Base-by-base conservation (phyloP, 345 rosid genomes). In the Populus davidiana region DNA sequence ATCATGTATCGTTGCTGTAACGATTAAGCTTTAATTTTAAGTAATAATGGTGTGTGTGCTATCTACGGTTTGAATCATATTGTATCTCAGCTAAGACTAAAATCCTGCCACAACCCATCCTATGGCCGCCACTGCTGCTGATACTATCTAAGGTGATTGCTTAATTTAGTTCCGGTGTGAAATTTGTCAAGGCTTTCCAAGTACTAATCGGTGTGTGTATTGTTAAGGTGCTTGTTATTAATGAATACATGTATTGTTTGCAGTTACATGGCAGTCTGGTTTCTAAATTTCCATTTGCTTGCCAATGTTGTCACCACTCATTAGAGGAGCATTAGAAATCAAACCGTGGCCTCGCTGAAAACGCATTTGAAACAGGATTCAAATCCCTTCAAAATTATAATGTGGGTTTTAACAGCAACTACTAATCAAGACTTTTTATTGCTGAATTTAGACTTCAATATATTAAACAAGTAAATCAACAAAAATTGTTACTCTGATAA, bases 1-100 rank as follows among this genome's bases (percentile, higher is more conserved):
- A 73, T 86, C 80, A 86, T 87, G 89, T 91, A 89, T 52, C 85
- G 88, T 0, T 91, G 94, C 83, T 91, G 92, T 81, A 83, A 61
- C 2, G 90, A 91, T 49, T 91, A 72, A 85, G 50, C 44, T 68
- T 68, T 6, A 10, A 20, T 36, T 14, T 17, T 5, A 12, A 5
- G 20, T n/a, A n/a, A 1, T 4, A 3, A 43, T 11, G 47, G 10
- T 66, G 20, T 17, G 20, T 13, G 1, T 43, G 9, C 31, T n/a
- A 21, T n/a, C 11, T n/a, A 38, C 5, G 72, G 12, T 69, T 69
- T n/a, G 12, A 13, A 3, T 39, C 17, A 36, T 6, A 8, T 38
- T 20, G 33, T 20, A 23, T 39, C 43, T 13, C 38, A 29, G 27
- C 11, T 20, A 56, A 56, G 25, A 20, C 23, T 2, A 56, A 3